Evolutionary conservation across 1,284 basidiomycete species (phyloP), one percentile per base, ranked within the genome.

Genomic region (Tylopilus orsonianus): DNA sequence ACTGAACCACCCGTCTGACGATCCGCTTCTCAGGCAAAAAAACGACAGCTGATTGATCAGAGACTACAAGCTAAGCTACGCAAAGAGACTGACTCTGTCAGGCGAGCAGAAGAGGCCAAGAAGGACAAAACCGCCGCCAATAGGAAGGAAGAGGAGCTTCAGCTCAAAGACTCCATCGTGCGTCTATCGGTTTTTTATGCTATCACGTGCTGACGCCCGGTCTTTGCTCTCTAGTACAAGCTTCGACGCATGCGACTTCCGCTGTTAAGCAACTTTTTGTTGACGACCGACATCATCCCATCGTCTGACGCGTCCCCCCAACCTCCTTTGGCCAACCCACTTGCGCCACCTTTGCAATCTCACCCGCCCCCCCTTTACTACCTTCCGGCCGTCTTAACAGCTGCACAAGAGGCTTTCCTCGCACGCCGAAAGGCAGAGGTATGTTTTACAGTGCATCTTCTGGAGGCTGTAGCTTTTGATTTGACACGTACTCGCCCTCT

Each of bases 21-120:
- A 43, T 27, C 22, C 3, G 6, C 19, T 29, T 13, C 14, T 23
- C 57, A 89, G 87, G 87, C 87, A 2, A 88, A 85, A 73, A 89
- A 89, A 69, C 73, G 87, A 54, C 84, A 88, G 57, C 58, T 85
- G 62, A 85, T 86, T 64, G 87, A 90, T 62, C 81, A 87, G 65
- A 81, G 85, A 72, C 75, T 90, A 72, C 87, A 89, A 73, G 76
- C 75, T 72, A 90, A 87, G 71, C 75, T 90, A 55, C 75, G 79
- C 65, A 86, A 82, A 76, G 87, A 90, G 68, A 87, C 84, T 77
- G 87, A 88, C 68, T 75, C 81, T 73, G 85, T 89, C 71, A 81
- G 87, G 66, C 76, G 82, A 65, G 81, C 83, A 56, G 87, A 89
- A 74, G 87, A 90, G 69, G 83, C 83, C 50, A 88, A 88, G 72